These are phyloP conservation scores for Taxawa tesnikishii DNA, from an alignment of 2,329 filamentous ascomycete species.

Conservation along the genomic window DNA sequence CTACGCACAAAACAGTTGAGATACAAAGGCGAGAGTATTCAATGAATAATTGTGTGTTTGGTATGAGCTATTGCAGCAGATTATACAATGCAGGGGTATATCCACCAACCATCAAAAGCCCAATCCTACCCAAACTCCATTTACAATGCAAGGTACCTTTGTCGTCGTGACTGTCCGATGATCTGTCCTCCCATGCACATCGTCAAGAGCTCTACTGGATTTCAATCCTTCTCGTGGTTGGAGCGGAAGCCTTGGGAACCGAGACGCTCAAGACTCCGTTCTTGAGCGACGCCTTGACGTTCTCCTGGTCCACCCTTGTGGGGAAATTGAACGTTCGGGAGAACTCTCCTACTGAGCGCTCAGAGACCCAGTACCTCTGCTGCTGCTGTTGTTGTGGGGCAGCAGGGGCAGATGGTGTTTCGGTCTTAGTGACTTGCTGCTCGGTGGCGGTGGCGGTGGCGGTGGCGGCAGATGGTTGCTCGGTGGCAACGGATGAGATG, in stretches of 20 bases:
- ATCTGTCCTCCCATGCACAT: too few species aligned
- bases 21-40: too few species aligned
- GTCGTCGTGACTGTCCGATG: too few species aligned
- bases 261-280: conserved; percentile 46
- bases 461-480: too few species aligned
- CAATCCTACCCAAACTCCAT: too few species aligned
- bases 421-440: conserved; percentile 5
- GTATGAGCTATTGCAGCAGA: too few species aligned
- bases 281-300: conserved; percentile 48
- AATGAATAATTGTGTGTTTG: too few species aligned
- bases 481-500: too few species aligned
- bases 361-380: conserved; percentile 55
- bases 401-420: conserved; percentile 20
- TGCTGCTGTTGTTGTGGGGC: conserved; percentile 8
- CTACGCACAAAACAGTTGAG: too few species aligned
- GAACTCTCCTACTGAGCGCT: conserved; percentile 48
- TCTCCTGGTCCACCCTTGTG: conserved; percentile 43
- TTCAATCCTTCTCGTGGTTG: conserved; percentile 38
- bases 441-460: background rate
- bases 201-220: conserved; percentile 45
- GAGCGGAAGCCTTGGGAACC: conserved; percentile 43
- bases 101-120: too few species aligned
- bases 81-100: too few species aligned
- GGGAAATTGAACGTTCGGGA: conserved; percentile 48
- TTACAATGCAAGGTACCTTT: too few species aligned